phyloP scores from a whole-genome alignment of 2,329 filamentous ascomycete species.

The Verticillium alfalfae region DNA sequence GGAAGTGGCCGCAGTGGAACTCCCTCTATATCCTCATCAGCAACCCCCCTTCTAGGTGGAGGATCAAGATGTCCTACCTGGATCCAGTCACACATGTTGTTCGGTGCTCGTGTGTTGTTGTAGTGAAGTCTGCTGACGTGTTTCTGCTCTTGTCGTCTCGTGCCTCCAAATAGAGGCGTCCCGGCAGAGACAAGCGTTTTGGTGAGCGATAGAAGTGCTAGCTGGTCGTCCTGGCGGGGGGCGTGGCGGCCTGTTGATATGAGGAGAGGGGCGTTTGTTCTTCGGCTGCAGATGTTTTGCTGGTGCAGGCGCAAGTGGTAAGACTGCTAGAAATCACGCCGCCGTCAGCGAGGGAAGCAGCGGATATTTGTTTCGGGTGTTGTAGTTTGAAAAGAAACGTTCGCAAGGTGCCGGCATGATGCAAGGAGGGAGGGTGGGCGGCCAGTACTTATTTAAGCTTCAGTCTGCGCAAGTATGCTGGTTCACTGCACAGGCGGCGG shows the following conservation, averaged over 20 bases:
- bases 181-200: background rate
- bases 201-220: background rate
- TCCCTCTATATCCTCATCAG: constrained; percentile 33
- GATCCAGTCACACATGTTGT: constrained; percentile 44
- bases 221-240: background rate
- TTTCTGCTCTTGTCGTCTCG: too few species aligned
- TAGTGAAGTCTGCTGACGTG: background rate
- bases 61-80: constrained; percentile 24
- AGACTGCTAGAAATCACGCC: background rate
- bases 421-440: background rate
- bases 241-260: background rate
- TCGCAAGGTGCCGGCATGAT: background rate
- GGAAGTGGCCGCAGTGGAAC: constrained; percentile 47
- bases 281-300: background rate
- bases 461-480: background rate
- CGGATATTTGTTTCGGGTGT: background rate
- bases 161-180: background rate
- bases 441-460: background rate
- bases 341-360: background rate
- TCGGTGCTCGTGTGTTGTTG: background rate
- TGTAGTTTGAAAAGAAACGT: background rate
- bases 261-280: background rate
- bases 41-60: background rate
- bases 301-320: background rate
- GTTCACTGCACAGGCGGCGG: background rate